Evolutionary conservation across 2,329 filamentous ascomycete genomes (phyloP).

Genomic region (Stemphylium vesicarium): DNA sequence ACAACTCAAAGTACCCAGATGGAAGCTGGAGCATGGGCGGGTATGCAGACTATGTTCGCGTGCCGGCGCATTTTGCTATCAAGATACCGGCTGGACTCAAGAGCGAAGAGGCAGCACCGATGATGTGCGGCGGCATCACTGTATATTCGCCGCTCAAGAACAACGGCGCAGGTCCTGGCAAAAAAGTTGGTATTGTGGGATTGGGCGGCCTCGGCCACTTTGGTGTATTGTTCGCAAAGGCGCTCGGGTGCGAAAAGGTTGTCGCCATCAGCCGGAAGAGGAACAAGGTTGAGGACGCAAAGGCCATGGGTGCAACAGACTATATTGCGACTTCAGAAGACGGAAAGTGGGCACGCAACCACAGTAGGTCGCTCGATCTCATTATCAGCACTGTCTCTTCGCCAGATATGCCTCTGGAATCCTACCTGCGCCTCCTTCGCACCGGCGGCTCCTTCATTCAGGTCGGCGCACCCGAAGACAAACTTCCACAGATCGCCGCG

Average conservation of each 20-base stretch:
- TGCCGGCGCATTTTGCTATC: slow-evolving; percentile 64
- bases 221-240: slow-evolving; percentile 72
- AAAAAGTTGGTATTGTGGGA: slow-evolving; percentile 73
- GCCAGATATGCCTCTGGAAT: slow-evolving; percentile 66
- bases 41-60: slow-evolving; percentile 63
- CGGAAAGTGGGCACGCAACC: slow-evolving; percentile 65
- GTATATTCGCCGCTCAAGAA: slow-evolving; percentile 72
- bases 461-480: slow-evolving; percentile 70
- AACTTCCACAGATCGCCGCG: slow-evolving; percentile 60
- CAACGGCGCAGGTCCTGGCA: slow-evolving; percentile 72
- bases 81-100: slow-evolving; percentile 60
- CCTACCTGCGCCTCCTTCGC: slow-evolving; percentile 67
- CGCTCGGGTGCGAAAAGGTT: slow-evolving; percentile 71
- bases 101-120: slow-evolving; percentile 65
- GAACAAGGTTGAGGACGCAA: slow-evolving; percentile 65
- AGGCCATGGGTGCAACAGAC: slow-evolving; percentile 68
- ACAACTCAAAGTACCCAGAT: slow-evolving; percentile 61
- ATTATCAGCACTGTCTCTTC: slow-evolving; percentile 65
- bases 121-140: slow-evolving; percentile 81
- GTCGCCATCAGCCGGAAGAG: slow-evolving; percentile 68
- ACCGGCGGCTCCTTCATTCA: slow-evolving; percentile 69
- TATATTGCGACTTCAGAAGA: slow-evolving; percentile 59
- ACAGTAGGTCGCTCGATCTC: slow-evolving; percentile 63
- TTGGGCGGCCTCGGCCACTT: slow-evolving; percentile 78
- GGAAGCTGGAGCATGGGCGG: slow-evolving; percentile 71